A percentile compares a stretch with the other conserved stretches of the same genome.
These are phyloP conservation scores for Miscanthus lutarioriparius DNA, from an alignment of 176 grass and related monocot genomes.

Conservation along the genomic window DNA sequence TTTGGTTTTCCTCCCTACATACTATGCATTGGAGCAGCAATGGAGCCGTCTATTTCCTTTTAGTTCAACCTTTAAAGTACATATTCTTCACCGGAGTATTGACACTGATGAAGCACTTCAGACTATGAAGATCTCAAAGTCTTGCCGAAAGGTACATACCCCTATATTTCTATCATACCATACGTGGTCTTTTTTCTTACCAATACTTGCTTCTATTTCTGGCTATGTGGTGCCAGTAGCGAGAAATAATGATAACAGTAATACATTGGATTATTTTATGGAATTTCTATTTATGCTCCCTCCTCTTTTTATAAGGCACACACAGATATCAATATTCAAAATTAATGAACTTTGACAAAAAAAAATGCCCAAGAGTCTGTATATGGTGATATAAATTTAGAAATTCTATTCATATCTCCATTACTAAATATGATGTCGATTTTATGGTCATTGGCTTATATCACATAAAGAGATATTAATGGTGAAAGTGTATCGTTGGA, in stretches of 20 bases:
- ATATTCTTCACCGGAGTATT: conserved; percentile 91
- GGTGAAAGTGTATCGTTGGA: not conserved
- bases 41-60: conserved; percentile 61
- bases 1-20: conserved; percentile 96
- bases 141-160: conserved; percentile 65
- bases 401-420: not conserved
- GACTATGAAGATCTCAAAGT: conserved; percentile 69
- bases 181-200: conserved; percentile 3
- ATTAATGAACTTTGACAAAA: not conserved
- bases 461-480: not conserved
- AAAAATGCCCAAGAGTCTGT: not conserved
- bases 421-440: not conserved
- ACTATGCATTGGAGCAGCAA: conserved; percentile 86
- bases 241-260: not conserved
- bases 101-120: conserved; percentile 84
- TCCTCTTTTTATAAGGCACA: not conserved
- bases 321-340: not conserved
- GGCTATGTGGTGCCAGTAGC: not conserved
- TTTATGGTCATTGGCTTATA: not conserved
- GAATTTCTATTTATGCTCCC: not conserved
- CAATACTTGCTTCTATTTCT: not conserved
- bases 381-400: not conserved
- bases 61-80: conserved; percentile 64
- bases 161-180: conserved; percentile 6
- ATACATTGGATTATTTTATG: not conserved